Percentiles rank a stretch among this genome's conserved stretches.
phyloP scores from a whole-genome alignment of 2,329 filamentous ascomycete genomes.

The Ophiocordyceps australis region DNA sequence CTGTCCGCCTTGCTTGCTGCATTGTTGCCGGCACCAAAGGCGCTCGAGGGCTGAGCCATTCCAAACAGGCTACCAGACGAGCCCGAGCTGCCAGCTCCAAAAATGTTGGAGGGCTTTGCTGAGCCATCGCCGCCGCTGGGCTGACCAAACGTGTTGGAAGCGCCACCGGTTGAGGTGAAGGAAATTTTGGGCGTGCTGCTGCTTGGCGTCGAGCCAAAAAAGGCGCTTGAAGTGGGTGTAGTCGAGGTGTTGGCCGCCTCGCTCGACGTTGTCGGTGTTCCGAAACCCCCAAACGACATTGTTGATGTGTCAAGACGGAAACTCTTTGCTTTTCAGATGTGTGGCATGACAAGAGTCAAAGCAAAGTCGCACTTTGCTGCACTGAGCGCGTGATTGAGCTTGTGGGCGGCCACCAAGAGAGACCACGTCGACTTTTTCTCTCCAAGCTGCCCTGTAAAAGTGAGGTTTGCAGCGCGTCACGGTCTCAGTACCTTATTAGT shows the following conservation, averaged over 20 bases:
- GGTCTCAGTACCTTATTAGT: too few relatives aligned
- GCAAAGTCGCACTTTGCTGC: too few relatives aligned
- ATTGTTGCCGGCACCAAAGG: too few relatives aligned
- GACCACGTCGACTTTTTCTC: slow-evolving; percentile 1
- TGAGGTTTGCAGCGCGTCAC: too few relatives aligned
- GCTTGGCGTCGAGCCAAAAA: slow-evolving; percentile 18
- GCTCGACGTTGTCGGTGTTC: slow-evolving; percentile 13
- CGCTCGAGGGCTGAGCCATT: too few relatives aligned
- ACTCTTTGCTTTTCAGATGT: too few relatives aligned
- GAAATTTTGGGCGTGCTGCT: slow-evolving; percentile 17
- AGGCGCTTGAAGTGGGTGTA: slow-evolving; percentile 16
- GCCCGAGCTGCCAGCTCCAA: slow-evolving; percentile 4
- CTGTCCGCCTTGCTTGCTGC: slow-evolving; percentile 7
- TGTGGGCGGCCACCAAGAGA: not conserved
- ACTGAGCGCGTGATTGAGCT: not conserved
- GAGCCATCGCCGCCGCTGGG: slow-evolving; percentile 7
- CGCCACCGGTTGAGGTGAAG: slow-evolving; percentile 15
- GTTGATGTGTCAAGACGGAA: too few relatives aligned
- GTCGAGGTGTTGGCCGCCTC: slow-evolving; percentile 12
- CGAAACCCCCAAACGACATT: slow-evolving; percentile 24
- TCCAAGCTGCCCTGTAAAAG: slow-evolving; percentile 3
- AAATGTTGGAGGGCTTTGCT: slow-evolving; percentile 1
- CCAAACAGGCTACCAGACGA: slow-evolving; percentile 4
- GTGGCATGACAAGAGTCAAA: too few relatives aligned
- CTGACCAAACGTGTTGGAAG: slow-evolving; percentile 13